Percentiles rank a stretch among this genome's conserved stretches.
Conservation (phyloP, 768 basidiomycete species). For the Auricularia sp. region DNA sequence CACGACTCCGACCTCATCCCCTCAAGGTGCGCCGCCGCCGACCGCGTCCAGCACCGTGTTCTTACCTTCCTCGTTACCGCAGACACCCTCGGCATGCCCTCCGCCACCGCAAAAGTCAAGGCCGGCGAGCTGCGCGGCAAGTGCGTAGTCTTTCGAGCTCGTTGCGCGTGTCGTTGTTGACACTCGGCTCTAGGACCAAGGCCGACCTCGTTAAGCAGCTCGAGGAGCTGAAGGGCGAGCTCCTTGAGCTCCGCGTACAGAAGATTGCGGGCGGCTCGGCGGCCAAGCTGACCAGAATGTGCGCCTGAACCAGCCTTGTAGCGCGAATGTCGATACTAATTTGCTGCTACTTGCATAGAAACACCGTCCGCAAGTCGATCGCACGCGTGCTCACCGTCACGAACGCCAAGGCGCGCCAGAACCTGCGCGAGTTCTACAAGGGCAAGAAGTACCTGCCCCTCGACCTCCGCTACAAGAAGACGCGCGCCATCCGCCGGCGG, state of each 20-base stretch:
- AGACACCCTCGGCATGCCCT: constrained; percentile 15
- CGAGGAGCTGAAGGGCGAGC: constrained; percentile 88
- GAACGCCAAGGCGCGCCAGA: constrained; percentile 96
- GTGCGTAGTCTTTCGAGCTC: constrained; percentile 35
- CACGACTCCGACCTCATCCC: background rate
- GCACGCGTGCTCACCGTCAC: constrained; percentile 96
- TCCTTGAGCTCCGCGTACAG: constrained; percentile 88
- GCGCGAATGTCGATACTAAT: background rate
- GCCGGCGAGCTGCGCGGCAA: constrained; percentile 95
- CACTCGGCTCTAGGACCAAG: constrained; percentile 58
- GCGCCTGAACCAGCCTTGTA: constrained; percentile 25
- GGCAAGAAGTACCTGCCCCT: constrained; percentile 92
- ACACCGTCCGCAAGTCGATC: constrained; percentile 95
- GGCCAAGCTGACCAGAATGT: constrained; percentile 97
- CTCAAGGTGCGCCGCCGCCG: constrained; percentile 1
- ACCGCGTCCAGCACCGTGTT: background rate
- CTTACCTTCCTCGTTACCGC: background rate
- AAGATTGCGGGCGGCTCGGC: constrained; percentile 95
- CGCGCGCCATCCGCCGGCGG: constrained; percentile 93
- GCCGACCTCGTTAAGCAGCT: constrained; percentile 95
- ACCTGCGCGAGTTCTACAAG: constrained; percentile 97
- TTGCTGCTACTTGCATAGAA: constrained; percentile 36
- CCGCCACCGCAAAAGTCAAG: constrained; percentile 88
- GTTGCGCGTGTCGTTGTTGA: background rate
- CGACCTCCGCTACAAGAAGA: constrained; percentile 96